Base-by-base conservation (phyloP, 2,329 filamentous ascomycete species). In the Clonostachys byssicola region DNA sequence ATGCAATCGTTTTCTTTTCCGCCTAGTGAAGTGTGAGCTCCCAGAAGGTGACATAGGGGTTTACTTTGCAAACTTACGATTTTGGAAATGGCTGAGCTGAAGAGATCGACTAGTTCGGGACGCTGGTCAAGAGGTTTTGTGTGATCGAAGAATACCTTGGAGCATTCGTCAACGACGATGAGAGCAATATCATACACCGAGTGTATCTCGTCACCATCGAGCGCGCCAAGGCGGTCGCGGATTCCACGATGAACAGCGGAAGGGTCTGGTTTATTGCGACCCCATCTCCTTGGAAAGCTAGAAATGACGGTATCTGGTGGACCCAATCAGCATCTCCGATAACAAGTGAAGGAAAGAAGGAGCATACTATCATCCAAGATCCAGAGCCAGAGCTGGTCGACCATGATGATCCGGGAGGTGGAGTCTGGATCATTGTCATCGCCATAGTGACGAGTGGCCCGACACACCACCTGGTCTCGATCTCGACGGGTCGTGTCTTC, bases 251-350 rank as follows among this genome's bases (percentile, higher is more conserved):
- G 63, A 3, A 68, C 60, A 5, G 57, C 64, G 1, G 64, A 66
- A 2, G 59, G 54, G 41, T 70, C 65, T 12, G 60, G 62, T 13
- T 69, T 65, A 42, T 65, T 64, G 12, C 59, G 54, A 5, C 64
- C 65, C 64, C 65, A 71, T 40, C 67, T 53, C 34, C 66, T 57
- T 4, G 67, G 65, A 46, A 68, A 69, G n/a, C 57, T 60, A 0
- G 66, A 63, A 16, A 69, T 60, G 39, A 70, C 62, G 3, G 65
- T 68, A 38, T 67, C 63, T 67, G 23, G 14, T 12, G 14, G 40
- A 53, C 36, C 52, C 42, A 48, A 43, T 55, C 50, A 39, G 49
- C 49, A 42, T 18, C 6, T 12, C 3, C 12, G n/a, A n/a, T 33
- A 13, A 14, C 7, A 10, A 12, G 13, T 2, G 13, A 12, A 10